phyloP scores from a whole-genome alignment of 2,329 filamentous ascomycete genomes.

The Aspergillus pseudotamarii region DNA sequence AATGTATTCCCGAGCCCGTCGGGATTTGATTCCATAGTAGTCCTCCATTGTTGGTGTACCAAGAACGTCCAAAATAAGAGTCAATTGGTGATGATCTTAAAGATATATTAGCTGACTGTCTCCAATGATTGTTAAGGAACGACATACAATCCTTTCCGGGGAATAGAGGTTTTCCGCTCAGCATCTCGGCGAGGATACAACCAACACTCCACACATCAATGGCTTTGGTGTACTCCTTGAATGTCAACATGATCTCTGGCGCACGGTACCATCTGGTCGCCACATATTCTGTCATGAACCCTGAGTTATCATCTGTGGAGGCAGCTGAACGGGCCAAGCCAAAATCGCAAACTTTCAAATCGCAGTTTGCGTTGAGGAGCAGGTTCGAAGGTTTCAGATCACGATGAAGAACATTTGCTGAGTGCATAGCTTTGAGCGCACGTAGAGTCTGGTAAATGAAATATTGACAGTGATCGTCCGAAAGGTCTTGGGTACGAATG shows the following conservation, averaged over 20 bases:
- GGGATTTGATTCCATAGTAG: conserved; percentile 99
- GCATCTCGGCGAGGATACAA: conserved; percentile 97
- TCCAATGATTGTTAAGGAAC: neutral
- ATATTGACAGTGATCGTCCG: conserved; percentile 99
- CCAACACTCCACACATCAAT: conserved; percentile 99
- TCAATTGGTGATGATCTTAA: conserved; percentile 93
- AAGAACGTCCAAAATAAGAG: conserved; percentile 93
- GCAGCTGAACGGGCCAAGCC: conserved; percentile 93
- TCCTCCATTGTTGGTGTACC: conserved; percentile 99
- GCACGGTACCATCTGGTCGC: conserved; percentile 98
- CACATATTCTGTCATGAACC: conserved; percentile 99
- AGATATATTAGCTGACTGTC: conserved; percentile 4
- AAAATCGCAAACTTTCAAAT: conserved; percentile 98
- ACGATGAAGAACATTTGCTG: conserved; percentile 94
- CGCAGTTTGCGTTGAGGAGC: conserved; percentile 96
- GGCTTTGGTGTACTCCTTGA: conserved; percentile 99
- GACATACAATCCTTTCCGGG: conserved; percentile 94
- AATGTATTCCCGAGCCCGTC: conserved; percentile 95
- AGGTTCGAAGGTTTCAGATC: conserved; percentile 98
- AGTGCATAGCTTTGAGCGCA: conserved; percentile 98
- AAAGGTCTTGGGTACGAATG: conserved; percentile 96
- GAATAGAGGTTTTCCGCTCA: conserved; percentile 97
- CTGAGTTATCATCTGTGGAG: conserved; percentile 98
- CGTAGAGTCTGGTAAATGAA: conserved; percentile 99
- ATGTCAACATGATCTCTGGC: conserved; percentile 99